Base-by-base conservation (phyloP, 805 yeast genomes). In the Metschnikowia gruessii region DNA sequence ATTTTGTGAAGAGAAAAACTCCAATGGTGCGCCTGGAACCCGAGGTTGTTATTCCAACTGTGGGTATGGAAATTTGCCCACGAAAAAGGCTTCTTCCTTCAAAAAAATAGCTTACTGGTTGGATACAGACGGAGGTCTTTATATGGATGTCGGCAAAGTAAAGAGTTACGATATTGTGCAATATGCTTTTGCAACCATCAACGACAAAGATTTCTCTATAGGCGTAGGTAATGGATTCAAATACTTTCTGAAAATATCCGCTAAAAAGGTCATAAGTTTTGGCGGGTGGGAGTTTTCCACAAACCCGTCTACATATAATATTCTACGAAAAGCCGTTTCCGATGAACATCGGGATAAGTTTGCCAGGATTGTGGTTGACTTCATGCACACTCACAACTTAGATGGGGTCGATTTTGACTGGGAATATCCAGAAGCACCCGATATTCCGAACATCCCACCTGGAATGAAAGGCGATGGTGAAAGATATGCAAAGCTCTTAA, bases 231-330 rank as follows among this genome's bases (percentile, higher is more conserved):
- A 19, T 21, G 38, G 38, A 5, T 36, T 36, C 12, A 5, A 36
- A 19, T 4, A 21, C 5, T 36, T 36, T 15, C 4, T 12, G 29
- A 22, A 6, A 7, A 36, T 36, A 5, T 10, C 13, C 3, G 9
- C 38, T 3, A 36, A 36, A 13, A 36, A 36, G 13, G 38, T 36
- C 29, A 22, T 36, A 9, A 36, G 30, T 36, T 36, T 36, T 21
- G 38, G 38, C 7, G 38, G 38, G 29, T 36, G 38, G 38, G 38
- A 36, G 17, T 22, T 21, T 22, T 36, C 38, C 17, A 36, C 38
- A 4, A 22, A 13, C 8, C 29, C 29, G 3, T 36, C 38, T 8
- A 36, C 38, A 3, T 36, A 36, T 24, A 4, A 36, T 36, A 21
- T 36, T 3, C 16, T 36, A 4, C 19, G 38, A 2, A 22, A 21